Conservation (phyloP, 2,329 filamentous ascomycete genomes). For the Claviceps humidiphila region DNA sequence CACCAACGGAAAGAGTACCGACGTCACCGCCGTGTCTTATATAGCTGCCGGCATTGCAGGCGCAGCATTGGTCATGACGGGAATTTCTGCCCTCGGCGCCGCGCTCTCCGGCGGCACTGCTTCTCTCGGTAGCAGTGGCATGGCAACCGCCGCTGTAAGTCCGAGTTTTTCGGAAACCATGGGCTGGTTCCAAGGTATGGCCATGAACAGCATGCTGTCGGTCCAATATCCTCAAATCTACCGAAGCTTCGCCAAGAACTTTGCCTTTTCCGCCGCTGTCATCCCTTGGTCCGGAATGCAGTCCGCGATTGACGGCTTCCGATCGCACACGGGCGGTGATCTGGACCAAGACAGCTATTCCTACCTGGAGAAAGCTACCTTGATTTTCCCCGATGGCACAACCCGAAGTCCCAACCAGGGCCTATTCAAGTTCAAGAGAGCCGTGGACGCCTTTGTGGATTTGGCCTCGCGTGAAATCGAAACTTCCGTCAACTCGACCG, state of each 20-base stretch:
- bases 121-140: conserved; percentile 28
- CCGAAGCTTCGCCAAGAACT: conserved; percentile 81
- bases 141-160: conserved; percentile 52
- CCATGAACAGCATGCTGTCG: conserved; percentile 92
- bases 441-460: conserved; percentile 28
- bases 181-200: conserved; percentile 85
- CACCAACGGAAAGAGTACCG: conserved; percentile 74
- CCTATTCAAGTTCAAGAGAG: conserved; percentile 40
- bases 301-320: conserved; percentile 70
- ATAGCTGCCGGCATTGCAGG: conserved; percentile 73
- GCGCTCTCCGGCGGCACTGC: conserved; percentile 37
- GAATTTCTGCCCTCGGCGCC: conserved; percentile 54
- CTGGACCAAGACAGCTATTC: conserved; percentile 66
- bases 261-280: conserved; percentile 78
- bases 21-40: conserved; percentile 65
- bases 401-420: conserved; percentile 28
- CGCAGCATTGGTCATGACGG: conserved; percentile 64
- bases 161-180: conserved; percentile 79
- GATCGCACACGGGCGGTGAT: conserved; percentile 70
- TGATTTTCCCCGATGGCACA: conserved; percentile 54
- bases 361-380: conserved; percentile 60
- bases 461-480: conserved; percentile 41
- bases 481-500: conserved; percentile 29
- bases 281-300: conserved; percentile 76
- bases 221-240: conserved; percentile 81